These are phyloP conservation scores for Plasmodium gaboni DNA, from an alignment of 169 alveolate genomes.

Conservation along the genomic window DNA sequence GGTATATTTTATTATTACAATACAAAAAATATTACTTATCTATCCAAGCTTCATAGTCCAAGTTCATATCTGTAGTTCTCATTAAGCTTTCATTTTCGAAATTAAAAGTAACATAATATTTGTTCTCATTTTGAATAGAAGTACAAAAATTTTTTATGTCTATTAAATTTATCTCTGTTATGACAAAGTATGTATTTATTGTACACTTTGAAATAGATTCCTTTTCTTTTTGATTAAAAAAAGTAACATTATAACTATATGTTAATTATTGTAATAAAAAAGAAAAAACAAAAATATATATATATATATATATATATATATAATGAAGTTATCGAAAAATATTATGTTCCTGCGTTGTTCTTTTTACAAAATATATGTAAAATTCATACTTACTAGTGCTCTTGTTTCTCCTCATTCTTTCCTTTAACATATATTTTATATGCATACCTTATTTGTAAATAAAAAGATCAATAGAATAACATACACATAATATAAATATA, in stretches of 20 bases:
- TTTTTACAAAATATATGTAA: neutral
- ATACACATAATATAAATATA: neutral
- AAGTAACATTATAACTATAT: conserved; percentile 53
- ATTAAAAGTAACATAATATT: conserved; percentile 55
- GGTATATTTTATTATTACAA: neutral
- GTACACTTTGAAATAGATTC: conserved; percentile 55
- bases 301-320: neutral
- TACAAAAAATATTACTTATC: conserved; percentile 46
- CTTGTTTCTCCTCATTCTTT: conserved; percentile 46
- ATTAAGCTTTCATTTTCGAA: conserved; percentile 62
- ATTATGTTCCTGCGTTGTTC: neutral
- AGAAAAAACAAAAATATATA: conserved; percentile 11
- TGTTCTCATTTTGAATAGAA: conserved; percentile 11
- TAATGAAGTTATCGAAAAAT: no score
- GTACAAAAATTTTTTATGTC: neutral
- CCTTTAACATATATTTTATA: conserved; percentile 59
- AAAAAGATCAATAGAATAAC: no score
- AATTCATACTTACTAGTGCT: conserved; percentile 45
- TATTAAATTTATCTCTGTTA: conserved; percentile 33
- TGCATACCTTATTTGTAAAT: conserved; percentile 35
- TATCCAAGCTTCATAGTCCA: conserved; percentile 73
- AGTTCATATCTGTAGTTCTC: conserved; percentile 63
- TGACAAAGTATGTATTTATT: conserved; percentile 24
- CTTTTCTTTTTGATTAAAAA: conserved; percentile 48
- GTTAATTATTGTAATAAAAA: neutral